Base-by-base conservation (phyloP, 306 rosid species). In the Quercus berberidifolia region DNA sequence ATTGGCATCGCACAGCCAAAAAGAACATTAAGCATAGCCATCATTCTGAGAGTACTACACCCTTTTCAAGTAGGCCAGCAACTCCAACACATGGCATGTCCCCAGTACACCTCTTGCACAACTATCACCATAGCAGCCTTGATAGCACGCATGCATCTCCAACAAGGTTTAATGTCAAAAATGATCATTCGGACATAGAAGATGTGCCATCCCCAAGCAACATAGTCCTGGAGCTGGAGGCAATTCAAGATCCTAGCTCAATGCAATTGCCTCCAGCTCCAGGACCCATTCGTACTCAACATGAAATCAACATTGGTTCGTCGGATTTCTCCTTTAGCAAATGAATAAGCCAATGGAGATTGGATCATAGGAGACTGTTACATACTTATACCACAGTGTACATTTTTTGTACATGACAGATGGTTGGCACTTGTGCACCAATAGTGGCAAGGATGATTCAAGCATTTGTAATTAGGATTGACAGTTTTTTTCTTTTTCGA, bases 21-120 rank as follows among this genome's bases (percentile, higher is more conserved):
- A 88, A 85, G 69, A 86, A 84, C 18, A 75, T 33, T 0, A 89
- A 75, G 30, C 85, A 83, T 49, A 60, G 55, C 49, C 81, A 71
- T 13, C 80, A 84, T 23, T 87, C 93, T 0, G 84, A 75, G 68
- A 1, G 83, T 19, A 84, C 74, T 87, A 83, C 90, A 6, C 90
- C 97, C 56, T 85, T 81, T 76, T 77, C 96, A 60, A 92, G 92
- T 54, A 78, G 82, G 55, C 93, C 97, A 1, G 74, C 79, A 15
- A 89, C 90, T 0, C 97, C 90, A 9, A 79, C 86, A 9, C 85
- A 55, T 2, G 91, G 90, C 54, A 85, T 81, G 92, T 93, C 97
- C 5, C 96, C 96, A 0, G 76, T 88, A 33, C 92, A 91, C 74
- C 90, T 93, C 18, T 84, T 93, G 78, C 84, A 87, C 71, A 85